phyloP scores from a whole-genome alignment of 2,329 filamentous ascomycete genomes.

The Trichoderma simmonsii region DNA sequence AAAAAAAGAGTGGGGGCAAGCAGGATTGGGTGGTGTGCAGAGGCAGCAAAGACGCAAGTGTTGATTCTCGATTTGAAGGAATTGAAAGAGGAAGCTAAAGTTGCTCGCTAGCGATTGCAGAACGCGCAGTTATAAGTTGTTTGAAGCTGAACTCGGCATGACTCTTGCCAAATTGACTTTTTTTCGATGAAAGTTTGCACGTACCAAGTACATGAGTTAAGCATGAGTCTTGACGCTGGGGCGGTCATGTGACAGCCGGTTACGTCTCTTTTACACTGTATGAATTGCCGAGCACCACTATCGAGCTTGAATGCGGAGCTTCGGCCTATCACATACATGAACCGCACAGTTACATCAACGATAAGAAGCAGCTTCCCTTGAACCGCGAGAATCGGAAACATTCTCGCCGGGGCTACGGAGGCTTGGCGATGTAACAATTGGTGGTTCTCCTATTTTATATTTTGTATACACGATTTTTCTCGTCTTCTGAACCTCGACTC shows the following conservation, averaged over 20 bases:
- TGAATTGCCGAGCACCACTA: slow-evolving; percentile 12
- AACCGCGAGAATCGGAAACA: background rate
- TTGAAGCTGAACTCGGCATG: background rate
- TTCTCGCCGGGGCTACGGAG: background rate
- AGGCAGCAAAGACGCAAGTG: background rate
- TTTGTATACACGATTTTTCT: background rate
- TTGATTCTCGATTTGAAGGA: background rate
- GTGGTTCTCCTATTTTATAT: background rate
- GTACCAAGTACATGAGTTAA: background rate
- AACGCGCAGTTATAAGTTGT: background rate
- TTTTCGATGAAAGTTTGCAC: slow-evolving; percentile 3
- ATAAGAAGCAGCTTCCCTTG: background rate
- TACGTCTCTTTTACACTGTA: slow-evolving; percentile 1
- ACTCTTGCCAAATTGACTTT: background rate
- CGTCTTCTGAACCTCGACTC: background rate
- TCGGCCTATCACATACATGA: background rate
- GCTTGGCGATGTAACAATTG: background rate
- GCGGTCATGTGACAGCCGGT: background rate
- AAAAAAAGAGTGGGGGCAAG: slow-evolving; percentile 6
- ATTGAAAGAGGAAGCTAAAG: background rate
- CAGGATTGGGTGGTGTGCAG: slow-evolving; percentile 9
- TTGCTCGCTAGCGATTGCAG: background rate
- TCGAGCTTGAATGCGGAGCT: background rate
- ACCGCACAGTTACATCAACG: background rate
- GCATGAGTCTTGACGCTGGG: background rate